Evolutionary conservation across 176 grass and related monocot genomes (phyloP).

Genomic region (Miscanthus lutarioriparius): DNA sequence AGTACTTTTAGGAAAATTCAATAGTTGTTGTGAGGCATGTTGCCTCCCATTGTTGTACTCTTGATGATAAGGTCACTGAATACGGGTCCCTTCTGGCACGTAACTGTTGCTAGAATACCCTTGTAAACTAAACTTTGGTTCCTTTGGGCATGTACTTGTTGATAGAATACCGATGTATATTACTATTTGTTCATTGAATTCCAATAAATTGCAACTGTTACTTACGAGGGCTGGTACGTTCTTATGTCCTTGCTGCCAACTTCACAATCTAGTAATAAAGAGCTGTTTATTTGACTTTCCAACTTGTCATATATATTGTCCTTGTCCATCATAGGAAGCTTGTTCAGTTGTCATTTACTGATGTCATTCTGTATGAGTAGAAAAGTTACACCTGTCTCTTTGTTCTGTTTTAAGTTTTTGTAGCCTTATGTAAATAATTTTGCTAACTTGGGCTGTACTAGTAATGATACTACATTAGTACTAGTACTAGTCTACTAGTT

Average conservation of each 20-base stretch:
- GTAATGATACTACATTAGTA: not conserved
- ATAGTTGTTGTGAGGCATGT: constrained; percentile 56
- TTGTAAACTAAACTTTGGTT: constrained; percentile 39
- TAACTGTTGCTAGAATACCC: constrained; percentile 40
- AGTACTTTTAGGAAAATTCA: constrained; percentile 42
- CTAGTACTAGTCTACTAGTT: not conserved
- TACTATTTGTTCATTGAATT: constrained; percentile 38
- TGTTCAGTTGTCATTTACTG: not conserved
- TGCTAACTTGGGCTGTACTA: not conserved
- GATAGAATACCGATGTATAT: constrained; percentile 46
- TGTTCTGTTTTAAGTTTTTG: not conserved
- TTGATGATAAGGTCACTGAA: constrained; percentile 42
- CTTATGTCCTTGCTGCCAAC: constrained; percentile 24
- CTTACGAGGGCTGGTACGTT: constrained; percentile 5
- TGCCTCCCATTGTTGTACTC: constrained; percentile 51
- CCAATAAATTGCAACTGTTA: constrained; percentile 39
- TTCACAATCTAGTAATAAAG: not conserved
- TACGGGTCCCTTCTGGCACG: constrained; percentile 36
- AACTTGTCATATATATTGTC: constrained; percentile 4
- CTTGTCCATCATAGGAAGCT: not conserved
- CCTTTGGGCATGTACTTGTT: constrained; percentile 60
- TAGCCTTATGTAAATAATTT: not conserved
- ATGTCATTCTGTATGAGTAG: not conserved
- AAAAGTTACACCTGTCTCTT: not conserved
- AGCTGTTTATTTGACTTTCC: not conserved